Conservation (phyloP, 192 early-diverging fungal species). For the Rhizophlyctis rosea region DNA sequence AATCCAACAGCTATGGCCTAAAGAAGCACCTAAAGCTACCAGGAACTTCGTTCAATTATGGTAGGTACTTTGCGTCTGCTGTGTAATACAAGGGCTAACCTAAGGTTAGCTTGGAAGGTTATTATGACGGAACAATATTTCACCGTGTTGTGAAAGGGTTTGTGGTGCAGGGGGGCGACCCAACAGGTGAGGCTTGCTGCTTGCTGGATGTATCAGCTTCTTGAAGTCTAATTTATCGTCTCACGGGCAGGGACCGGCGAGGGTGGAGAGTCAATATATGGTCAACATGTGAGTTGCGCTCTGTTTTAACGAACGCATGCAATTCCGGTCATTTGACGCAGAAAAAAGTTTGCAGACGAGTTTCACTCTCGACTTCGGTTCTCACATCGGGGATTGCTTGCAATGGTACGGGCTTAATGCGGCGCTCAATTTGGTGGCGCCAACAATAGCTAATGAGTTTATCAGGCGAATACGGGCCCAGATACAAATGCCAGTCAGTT, state of each 20-base stretch:
- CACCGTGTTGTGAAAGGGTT: constrained; percentile 88
- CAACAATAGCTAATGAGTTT: background rate
- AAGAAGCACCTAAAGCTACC: constrained; percentile 85
- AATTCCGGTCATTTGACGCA: background rate
- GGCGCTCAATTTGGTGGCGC: background rate
- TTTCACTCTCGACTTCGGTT: constrained; percentile 92
- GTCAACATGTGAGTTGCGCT: constrained; percentile 42
- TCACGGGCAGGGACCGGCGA: constrained; percentile 36
- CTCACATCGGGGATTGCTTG: constrained; percentile 79
- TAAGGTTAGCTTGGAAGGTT: constrained; percentile 83
- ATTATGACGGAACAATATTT: constrained; percentile 85
- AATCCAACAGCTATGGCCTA: constrained; percentile 71
- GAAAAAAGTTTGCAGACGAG: constrained; percentile 74
- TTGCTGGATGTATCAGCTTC: background rate
- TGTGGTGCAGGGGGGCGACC: constrained; percentile 94
- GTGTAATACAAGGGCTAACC: no score
- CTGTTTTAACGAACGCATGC: background rate
- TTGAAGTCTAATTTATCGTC: background rate
- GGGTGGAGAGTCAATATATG: constrained; percentile 88
- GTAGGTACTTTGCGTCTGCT: constrained; percentile 3
- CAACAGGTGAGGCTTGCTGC: constrained; percentile 68
- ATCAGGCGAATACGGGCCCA: constrained; percentile 68
- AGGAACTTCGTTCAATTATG: constrained; percentile 95
- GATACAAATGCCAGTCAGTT: constrained; percentile 90
- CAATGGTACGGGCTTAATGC: constrained; percentile 48